Evolutionary conservation across 176 grass and related monocot genomes (phyloP).

Genomic region (Triticum aestivum): IWGSC_CS_RefSeq_v2.1 NC_057814.1:90894721-90895220

Average conservation of each 20-base stretch:
- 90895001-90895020: too few relatives aligned
- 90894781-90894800: background rate
- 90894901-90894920: constrained; percentile 6
- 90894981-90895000: background rate
- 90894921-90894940: background rate
- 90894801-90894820: background rate
- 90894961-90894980: background rate
- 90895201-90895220: too few relatives aligned
- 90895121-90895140: too few relatives aligned
- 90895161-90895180: too few relatives aligned
- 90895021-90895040: too few relatives aligned
- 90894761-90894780: background rate
- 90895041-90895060: too few relatives aligned
- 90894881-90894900: background rate
- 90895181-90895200: too few relatives aligned
- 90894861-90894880: constrained; percentile 38
- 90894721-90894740: background rate
- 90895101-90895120: too few relatives aligned
- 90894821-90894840: constrained; percentile 11
- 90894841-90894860: constrained; percentile 17
- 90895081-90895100: too few relatives aligned
- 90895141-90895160: too few relatives aligned
- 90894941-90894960: background rate
- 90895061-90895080: too few relatives aligned
- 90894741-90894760: constrained; percentile 9